These are phyloP conservation scores for Closterium sp. DNA, from an alignment of 139 green algal species.

Conservation along the genomic window DNA sequence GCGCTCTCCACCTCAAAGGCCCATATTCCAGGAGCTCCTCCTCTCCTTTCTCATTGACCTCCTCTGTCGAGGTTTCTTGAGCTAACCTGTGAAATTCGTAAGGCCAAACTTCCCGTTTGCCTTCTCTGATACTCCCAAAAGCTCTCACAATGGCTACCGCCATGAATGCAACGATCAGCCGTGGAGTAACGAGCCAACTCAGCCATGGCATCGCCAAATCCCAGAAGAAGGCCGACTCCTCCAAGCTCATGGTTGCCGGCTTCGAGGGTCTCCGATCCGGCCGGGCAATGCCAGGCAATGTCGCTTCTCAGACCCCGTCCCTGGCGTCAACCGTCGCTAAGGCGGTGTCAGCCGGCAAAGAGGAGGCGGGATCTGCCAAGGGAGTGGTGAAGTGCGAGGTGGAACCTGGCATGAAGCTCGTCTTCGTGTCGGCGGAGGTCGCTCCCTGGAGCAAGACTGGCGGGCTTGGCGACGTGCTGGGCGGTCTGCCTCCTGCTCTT, in stretches of 20 bases:
- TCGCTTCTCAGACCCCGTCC: neutral
- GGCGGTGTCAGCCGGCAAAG: neutral
- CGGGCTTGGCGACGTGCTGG: constrained; percentile 74
- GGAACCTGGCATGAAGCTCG: constrained; percentile 61
- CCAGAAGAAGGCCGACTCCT: neutral
- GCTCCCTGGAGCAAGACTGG: constrained; percentile 87
- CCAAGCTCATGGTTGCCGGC: neutral
- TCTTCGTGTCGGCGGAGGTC: constrained; percentile 71
- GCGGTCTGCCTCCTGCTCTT: constrained; percentile 80
- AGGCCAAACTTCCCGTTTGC: too few relatives aligned
- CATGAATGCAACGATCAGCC: neutral
- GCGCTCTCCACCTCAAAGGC: neutral
- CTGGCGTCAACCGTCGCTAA: neutral
- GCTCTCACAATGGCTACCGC: neutral
- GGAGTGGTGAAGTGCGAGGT: constrained; percentile 1
- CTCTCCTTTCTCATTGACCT: neutral
- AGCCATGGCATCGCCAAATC: neutral
- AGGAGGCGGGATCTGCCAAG: neutral
- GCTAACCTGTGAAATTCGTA: too few relatives aligned
- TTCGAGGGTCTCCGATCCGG: neutral
- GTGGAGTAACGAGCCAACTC: neutral
- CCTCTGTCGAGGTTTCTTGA: neutral
- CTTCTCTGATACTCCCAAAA: neutral
- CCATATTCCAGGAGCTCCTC: neutral
- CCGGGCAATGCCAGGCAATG: neutral